A percentile compares a stretch with the other conserved stretches of the same genome.
Evolutionary conservation across 2,329 filamentous ascomycete genomes (phyloP).

Genomic region (Beauveria varroae): DNA sequence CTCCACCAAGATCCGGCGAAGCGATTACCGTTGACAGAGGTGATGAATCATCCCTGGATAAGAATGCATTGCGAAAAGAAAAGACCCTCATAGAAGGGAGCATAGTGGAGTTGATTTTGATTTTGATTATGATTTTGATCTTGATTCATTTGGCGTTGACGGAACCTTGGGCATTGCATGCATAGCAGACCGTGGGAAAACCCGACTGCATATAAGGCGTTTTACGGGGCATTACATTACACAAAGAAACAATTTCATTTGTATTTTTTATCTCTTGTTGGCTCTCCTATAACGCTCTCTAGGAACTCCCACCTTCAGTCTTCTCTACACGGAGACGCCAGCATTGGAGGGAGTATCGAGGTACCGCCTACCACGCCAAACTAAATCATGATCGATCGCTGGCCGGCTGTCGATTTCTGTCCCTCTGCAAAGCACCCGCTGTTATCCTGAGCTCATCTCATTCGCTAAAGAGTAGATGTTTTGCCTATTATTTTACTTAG

Average conservation of each 20-base stretch:
- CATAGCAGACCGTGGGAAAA: neutral
- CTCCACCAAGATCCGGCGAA: constrained; percentile 16
- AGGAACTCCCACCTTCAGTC: too few relatives aligned
- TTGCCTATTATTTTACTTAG: neutral
- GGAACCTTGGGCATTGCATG: neutral
- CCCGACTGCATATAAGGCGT: neutral
- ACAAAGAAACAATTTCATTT: neutral
- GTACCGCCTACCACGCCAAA: too few relatives aligned
- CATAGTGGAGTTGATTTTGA: neutral
- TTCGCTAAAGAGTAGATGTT: too few relatives aligned
- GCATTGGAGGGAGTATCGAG: too few relatives aligned
- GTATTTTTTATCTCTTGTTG: neutral
- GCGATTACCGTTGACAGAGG: constrained; percentile 15
- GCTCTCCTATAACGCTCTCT: too few relatives aligned
- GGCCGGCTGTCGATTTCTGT: too few relatives aligned
- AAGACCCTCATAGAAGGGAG: neutral
- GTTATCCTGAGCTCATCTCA: too few relatives aligned
- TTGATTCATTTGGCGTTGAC: neutral
- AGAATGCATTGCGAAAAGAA: constrained; percentile 14
- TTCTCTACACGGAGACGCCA: too few relatives aligned
- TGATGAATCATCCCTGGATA: constrained; percentile 18
- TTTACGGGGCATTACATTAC: neutral
- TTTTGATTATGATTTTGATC: neutral
- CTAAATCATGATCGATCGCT: too few relatives aligned
- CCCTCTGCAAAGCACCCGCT: too few relatives aligned